Evolutionary conservation across 768 basidiomycete genomes (phyloP), one percentile per base, ranked within the genome.

Genomic region (Kondoa subrosea): DNA sequence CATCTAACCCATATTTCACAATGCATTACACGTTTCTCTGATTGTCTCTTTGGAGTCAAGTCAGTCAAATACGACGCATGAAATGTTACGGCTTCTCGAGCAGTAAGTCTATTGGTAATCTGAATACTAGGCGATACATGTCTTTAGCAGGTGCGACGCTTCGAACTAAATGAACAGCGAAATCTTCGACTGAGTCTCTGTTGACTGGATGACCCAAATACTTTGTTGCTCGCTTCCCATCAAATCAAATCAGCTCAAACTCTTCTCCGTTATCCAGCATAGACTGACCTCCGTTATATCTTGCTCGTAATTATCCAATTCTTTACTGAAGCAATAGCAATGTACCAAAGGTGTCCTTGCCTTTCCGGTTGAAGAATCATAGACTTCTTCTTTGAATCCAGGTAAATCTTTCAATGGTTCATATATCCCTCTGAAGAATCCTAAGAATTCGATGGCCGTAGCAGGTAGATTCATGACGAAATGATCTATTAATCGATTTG

Each of bases 391-490:
- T n/a, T 66, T 17, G 12, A 62, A 61, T 56, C 74, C 80, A 74
- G 16, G 27, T 12, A 31, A 27, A 32, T 3, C 61, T n/a, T 72
- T 77, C 27, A 79, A 72, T 2, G 79, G 75, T 2, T 78, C 75
- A 61, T 89, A 81, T 68, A 87, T 81, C 1, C 90, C 91, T 2
- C 83, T 82, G 79, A 89, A 95, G 1, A 89, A 88, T 74, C 88
- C 87, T 64, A 99, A 81, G 78, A 97, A 96, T 34, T 83, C 81
- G 66, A 96, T 84, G 0, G 92, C 95, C 29, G 87, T 85, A 72
- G 89, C 91, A 1, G 95, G 95, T 25, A 99, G 81, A 77, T 99
- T 99, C 91, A 99, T 93, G n/a, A 95, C 87, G 74, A 89, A 91
- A 75, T 95, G 93, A 15, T 84, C 78, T 71, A 95, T 84, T 57